Evolutionary conservation across 1,139 yeast species (phyloP), one percentile per base, ranked within the genome.

Genomic region (Magnusiomyces tetraspermus): DNA sequence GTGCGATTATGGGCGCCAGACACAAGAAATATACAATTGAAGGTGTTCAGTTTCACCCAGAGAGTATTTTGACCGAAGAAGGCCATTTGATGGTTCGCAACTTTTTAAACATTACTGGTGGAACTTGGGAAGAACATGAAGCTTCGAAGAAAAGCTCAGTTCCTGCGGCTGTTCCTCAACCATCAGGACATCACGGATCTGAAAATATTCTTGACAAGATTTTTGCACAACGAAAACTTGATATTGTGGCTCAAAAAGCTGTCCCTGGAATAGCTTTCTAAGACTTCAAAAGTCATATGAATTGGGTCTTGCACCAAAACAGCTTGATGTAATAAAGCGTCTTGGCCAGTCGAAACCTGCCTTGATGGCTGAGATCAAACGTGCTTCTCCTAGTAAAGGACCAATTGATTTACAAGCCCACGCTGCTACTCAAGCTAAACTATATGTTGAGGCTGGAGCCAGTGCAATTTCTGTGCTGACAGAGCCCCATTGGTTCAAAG

Each of bases 331-430:
- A 63, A 80, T 80, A 62, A 78, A 77, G 2, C 75, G 89, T 56
- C 72, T 92, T 47, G 61, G 67, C 28, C 69, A 76, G 43, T 68
- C 71, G 46, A 69, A 75, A 50, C 77, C 82, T 51, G 80, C 86
- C 11, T 82, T 92, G 24, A 74, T 92, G 60, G 87, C 97, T 31
- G 98, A 92, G 69, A 82, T 94, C 61, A 92, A 92, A 69, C 80
- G 98, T 58, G 98, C 98, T 0, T 89, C 97, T 2, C 98, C 98
- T n/a, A 90, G 97, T 0, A 92, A 92, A 70, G 98, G 98, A 15
- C 78, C 82, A 54, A 92, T 92, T 58, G 89, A 84, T 58, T 68
- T 83, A 38, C 69, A 74, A 46, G 94, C 89, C 1, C 86, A 87
- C 62, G 95, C 97, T 1, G 88, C 94, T 0, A 70, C 76, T 22